phyloP scores from a whole-genome alignment of 108 stramenopile species.

The Cyclostephanos invisitatus region DNA sequence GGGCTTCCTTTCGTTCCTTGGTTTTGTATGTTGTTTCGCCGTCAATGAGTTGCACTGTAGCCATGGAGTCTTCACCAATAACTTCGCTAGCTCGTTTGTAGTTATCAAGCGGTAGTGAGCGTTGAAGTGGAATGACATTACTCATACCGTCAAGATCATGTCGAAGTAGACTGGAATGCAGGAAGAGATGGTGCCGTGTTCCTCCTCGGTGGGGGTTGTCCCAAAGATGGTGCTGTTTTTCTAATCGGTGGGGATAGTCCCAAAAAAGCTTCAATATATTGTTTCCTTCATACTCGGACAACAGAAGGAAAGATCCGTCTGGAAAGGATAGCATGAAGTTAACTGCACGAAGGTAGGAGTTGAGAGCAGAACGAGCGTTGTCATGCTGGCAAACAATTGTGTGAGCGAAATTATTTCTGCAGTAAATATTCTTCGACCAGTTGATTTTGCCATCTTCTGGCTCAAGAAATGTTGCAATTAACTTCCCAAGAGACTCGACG shows the following conservation, averaged over 20 bases:
- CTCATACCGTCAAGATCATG: conserved; percentile 17
- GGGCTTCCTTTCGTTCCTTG: conserved; percentile 12
- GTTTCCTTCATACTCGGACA: conserved; percentile 54
- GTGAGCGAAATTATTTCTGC: conserved; percentile 29
- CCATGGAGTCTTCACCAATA: conserved; percentile 17
- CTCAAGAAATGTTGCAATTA: conserved; percentile 5
- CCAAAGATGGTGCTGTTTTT: conserved; percentile 10
- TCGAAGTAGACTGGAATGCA: conserved; percentile 18
- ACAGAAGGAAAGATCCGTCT: conserved; percentile 23
- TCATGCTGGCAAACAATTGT: conserved; percentile 3
- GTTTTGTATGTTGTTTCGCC: conserved; percentile 27
- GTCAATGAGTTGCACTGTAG: conserved; percentile 35
- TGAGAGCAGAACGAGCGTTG: conserved; percentile 9
- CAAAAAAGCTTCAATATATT: conserved; percentile 28
- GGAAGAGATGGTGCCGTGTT: conserved; percentile 2
- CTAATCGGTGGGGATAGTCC: background rate
- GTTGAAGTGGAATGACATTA: conserved; percentile 7
- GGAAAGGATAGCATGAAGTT: conserved; percentile 38
- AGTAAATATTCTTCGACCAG: conserved; percentile 22
- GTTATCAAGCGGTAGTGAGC: background rate
- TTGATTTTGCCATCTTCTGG: background rate
- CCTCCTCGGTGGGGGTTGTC: background rate
- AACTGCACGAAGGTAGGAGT: conserved; percentile 42
- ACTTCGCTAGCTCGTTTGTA: background rate
- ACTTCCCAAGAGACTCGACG: background rate